These are phyloP conservation scores for Phytophthora chlamydospora DNA, from an alignment of 352 stramenopile genomes.

Conservation along the genomic window DNA sequence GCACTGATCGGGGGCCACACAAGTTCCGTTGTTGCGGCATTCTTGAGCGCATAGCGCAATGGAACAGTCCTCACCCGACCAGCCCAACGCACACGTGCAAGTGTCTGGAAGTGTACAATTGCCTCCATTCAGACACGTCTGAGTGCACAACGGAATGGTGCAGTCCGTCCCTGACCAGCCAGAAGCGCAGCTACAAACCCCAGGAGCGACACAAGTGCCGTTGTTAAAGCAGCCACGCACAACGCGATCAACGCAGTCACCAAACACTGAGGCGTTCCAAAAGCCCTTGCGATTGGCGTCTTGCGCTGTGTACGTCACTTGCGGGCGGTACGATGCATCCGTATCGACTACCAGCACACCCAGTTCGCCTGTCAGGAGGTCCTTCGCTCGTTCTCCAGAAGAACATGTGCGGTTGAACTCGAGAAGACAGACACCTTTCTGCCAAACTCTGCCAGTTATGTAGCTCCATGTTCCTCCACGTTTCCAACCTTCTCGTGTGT, in stretches of 20 bases:
- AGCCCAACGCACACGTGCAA: constrained; percentile 93
- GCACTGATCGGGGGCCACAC: constrained; percentile 87
- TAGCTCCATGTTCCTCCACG: constrained; percentile 82
- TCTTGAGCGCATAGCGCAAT: constrained; percentile 92
- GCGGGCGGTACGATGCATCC: constrained; percentile 90
- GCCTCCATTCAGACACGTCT: constrained; percentile 80
- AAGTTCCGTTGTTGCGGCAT: constrained; percentile 86
- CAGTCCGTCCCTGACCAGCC: constrained; percentile 88
- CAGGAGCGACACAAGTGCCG: constrained; percentile 91
- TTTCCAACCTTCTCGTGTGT: constrained; percentile 94
- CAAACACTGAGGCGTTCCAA: constrained; percentile 60
- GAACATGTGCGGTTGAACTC: constrained; percentile 92
- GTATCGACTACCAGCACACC: constrained; percentile 88
- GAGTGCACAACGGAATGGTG: constrained; percentile 71
- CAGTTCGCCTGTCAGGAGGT: constrained; percentile 36
- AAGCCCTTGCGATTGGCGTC: constrained; percentile 56
- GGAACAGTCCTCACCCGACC: constrained; percentile 88
- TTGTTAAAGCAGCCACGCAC: constrained; percentile 96
- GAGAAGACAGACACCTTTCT: constrained; percentile 94
- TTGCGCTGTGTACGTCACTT: constrained; percentile 77
- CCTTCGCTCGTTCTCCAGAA: constrained; percentile 32
- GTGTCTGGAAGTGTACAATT: constrained; percentile 93
- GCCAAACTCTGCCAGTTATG: constrained; percentile 74
- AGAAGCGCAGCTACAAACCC: constrained; percentile 78
- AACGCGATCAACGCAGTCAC: constrained; percentile 92